Evolutionary conservation across 2,329 filamentous ascomycete genomes (phyloP), one percentile per base, ranked within the genome.

Genomic region (Cercospora nicotianae): DNA sequence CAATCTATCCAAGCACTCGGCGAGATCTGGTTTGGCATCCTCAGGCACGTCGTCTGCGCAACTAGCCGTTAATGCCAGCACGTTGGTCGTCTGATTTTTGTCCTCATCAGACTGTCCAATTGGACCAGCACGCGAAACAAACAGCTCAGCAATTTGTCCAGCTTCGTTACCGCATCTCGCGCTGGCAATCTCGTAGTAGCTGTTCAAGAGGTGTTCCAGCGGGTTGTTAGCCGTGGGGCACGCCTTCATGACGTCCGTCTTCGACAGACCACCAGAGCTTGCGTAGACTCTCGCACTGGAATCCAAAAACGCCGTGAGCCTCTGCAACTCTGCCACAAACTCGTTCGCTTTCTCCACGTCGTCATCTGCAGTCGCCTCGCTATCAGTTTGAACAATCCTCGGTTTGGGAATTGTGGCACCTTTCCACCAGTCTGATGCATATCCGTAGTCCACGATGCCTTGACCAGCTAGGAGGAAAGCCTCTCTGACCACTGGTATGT

Each of bases 341-440:
- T 82, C 80, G 53, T 85, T 81, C 48, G 82, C 79, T 20, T 63
- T 65, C 39, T 77, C 73, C n/a, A 73, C 72, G 6, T 75, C 75
- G 31, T 73, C 69, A 5, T 78, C 72, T 5, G 74, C 68, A 39
- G 72, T 68, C 20, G 31, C 63, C 3, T 72, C 72, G 23, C 72
- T 74, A 3, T 69, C 77, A 73, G 66, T 81, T 74, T 61, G 84
- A n/a, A 87, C 81, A 23, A 86, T 83, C 58, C 82, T 83, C 3
- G 84, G 81, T 13, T 83, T 76, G 31, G 82, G 78, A 28, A 87
- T 84, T 0, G 82, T 75, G 31, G 81, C 82, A 20, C 88, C 88
- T 72, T 84, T 86, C 87, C 88, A 90, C 88, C 88, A 90, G 10
- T 87, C 84, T 1, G 80, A 72, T 67, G 88, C 83, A 63, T 83